Evolutionary conservation across 108 stramenopile species (phyloP).

Genomic region (Ochromonas danica): DNA sequence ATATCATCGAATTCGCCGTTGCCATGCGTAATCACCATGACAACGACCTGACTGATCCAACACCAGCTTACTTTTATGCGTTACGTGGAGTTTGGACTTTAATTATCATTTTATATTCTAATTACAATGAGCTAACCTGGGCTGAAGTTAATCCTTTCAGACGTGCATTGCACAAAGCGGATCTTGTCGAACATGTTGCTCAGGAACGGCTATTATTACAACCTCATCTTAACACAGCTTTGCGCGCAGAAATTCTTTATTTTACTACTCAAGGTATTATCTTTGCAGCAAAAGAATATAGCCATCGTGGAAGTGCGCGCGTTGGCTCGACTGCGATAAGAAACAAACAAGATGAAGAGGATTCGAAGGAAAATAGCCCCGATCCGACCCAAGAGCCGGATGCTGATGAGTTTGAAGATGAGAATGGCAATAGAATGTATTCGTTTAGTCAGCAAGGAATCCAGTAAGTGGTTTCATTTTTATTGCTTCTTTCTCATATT

Average conservation of each 20-base stretch:
- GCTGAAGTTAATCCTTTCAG: slow-evolving; percentile 7
- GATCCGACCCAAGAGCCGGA: too few species aligned
- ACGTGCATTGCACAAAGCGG: not conserved
- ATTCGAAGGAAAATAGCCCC: not conserved
- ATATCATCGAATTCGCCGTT: not conserved
- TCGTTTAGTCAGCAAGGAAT: too few species aligned
- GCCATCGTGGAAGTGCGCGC: not conserved
- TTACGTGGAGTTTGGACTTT: not conserved
- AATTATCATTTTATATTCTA: slow-evolving; percentile 28
- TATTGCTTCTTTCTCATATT: too few species aligned
- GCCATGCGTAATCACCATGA: not conserved
- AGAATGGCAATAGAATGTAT: not conserved
- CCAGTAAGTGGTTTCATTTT: too few species aligned
- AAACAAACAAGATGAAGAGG: slow-evolving; percentile 4
- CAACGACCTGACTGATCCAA: not conserved
- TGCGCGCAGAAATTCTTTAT: slow-evolving; percentile 33
- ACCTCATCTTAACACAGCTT: slow-evolving; percentile 34
- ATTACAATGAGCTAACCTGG: slow-evolving; percentile 4
- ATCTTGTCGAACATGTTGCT: slow-evolving; percentile 9
- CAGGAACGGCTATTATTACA: not conserved
- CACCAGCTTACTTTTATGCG: not conserved
- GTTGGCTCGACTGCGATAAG: not conserved
- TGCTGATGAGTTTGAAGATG: too few species aligned
- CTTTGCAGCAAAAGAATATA: not conserved
- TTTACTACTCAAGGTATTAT: slow-evolving; percentile 36